Conservation (phyloP, 352 stramenopile species). For the Thalassiosira pacifica region DNA sequence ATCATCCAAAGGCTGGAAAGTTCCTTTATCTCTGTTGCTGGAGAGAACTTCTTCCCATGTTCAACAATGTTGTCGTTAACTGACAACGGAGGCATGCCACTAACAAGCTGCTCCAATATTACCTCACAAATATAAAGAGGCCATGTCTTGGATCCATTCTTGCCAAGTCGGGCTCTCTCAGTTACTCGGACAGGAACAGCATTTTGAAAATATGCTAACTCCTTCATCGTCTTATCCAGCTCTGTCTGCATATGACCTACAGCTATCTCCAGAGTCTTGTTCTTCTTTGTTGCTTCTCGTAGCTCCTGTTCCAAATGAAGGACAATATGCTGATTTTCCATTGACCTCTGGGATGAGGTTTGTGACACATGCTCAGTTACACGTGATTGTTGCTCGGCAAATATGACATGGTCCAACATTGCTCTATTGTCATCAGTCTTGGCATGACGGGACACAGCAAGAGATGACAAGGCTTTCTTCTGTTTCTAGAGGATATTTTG, state of each 20-base stretch:
- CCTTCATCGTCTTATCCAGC: not conserved
- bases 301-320: too few relatives aligned
- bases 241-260: too few relatives aligned
- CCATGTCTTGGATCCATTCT: not conserved
- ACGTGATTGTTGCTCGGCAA: too few relatives aligned
- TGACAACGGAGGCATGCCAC: conserved; percentile 24
- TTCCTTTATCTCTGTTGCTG: conserved; percentile 11
- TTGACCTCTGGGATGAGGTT: too few relatives aligned
- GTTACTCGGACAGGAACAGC: not conserved
- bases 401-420: too few relatives aligned
- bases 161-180: not conserved
- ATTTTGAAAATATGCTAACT: too few relatives aligned
- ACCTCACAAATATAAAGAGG: conserved; percentile 21
- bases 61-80: conserved; percentile 16
- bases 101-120: conserved; percentile 30
- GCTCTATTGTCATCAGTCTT: too few relatives aligned
- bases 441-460: not conserved
- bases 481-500: not conserved
- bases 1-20: not conserved
- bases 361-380: too few relatives aligned
- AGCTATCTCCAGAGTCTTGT: too few relatives aligned
- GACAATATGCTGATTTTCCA: too few relatives aligned
- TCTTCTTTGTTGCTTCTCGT: too few relatives aligned
- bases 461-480: not conserved
- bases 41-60: not conserved